Conservation (phyloP, 2,329 filamentous ascomycete species). For the Xylariaceae sp. region DNA sequence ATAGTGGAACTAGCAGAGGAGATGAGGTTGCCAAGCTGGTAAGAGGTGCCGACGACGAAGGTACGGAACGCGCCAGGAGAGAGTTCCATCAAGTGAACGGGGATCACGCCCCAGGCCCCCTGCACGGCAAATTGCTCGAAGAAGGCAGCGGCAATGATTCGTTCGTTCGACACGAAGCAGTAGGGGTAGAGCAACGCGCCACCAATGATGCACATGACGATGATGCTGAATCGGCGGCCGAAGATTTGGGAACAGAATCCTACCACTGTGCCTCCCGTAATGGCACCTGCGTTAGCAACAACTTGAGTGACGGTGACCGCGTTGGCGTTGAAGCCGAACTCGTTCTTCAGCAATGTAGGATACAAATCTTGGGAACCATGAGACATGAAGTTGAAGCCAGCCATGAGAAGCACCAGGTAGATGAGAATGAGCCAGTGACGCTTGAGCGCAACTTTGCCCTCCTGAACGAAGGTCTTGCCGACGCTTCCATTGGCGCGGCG, state of each 20-base stretch:
- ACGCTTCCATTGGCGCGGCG: conserved; percentile 64
- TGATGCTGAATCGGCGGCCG: conserved; percentile 72
- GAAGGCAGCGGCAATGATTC: conserved; percentile 80
- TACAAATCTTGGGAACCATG: conserved; percentile 74
- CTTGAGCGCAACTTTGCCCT: conserved; percentile 80
- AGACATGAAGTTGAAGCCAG: conserved; percentile 91
- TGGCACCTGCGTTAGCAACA: conserved; percentile 74
- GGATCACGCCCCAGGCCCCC: conserved; percentile 78
- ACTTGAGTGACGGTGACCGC: conserved; percentile 74
- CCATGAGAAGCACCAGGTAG: conserved; percentile 87
- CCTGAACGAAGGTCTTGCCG: conserved; percentile 71
- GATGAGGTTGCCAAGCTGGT: conserved; percentile 80
- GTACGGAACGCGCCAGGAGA: conserved; percentile 75
- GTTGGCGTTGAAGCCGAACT: conserved; percentile 59
- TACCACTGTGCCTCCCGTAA: conserved; percentile 70
- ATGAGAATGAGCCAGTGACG: conserved; percentile 80
- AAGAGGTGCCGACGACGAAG: conserved; percentile 75
- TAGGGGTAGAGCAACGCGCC: conserved; percentile 86
- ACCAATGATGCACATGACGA: conserved; percentile 68
- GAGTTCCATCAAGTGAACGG: conserved; percentile 80
- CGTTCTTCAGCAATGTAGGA: conserved; percentile 64
- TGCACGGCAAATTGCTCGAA: conserved; percentile 84
- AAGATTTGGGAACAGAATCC: conserved; percentile 74
- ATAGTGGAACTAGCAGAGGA: conserved; percentile 75
- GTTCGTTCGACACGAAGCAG: conserved; percentile 67